phyloP scores from a whole-genome alignment of 2,329 filamentous ascomycete species.

The Aureobasidium namibiae region DNA sequence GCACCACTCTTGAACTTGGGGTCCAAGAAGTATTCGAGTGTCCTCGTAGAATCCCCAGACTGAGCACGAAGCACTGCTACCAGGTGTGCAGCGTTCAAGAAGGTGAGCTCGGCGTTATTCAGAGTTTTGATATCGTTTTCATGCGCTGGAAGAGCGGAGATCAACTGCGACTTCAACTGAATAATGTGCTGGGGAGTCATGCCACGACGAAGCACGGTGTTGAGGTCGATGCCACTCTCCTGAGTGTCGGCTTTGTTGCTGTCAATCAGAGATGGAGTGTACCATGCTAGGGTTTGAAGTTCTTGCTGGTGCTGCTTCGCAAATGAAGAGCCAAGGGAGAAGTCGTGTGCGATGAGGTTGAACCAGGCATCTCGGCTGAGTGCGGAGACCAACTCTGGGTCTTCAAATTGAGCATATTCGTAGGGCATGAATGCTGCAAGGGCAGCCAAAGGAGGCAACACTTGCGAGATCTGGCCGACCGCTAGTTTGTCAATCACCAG shows the following conservation, averaged over 20 bases:
- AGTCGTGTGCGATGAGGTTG: constrained; percentile 92
- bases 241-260: constrained; percentile 83
- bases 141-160: constrained; percentile 64
- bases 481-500: constrained; percentile 63
- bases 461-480: constrained; percentile 76
- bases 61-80: constrained; percentile 83
- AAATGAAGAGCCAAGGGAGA: constrained; percentile 64
- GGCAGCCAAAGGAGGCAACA: constrained; percentile 79
- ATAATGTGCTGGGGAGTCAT: constrained; percentile 70
- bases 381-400: constrained; percentile 38
- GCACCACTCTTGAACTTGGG: constrained; percentile 62
- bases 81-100: constrained; percentile 81
- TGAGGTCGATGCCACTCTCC: constrained; percentile 94
- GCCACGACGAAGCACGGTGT: constrained; percentile 82
- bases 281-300: constrained; percentile 72
- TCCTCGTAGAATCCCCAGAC: constrained; percentile 81
- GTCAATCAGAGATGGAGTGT: constrained; percentile 79
- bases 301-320: constrained; percentile 68
- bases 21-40: constrained; percentile 89
- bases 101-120: constrained; percentile 85
- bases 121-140: constrained; percentile 71
- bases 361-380: constrained; percentile 89
- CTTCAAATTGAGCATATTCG: constrained; percentile 40
- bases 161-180: constrained; percentile 72
- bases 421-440: constrained; percentile 60